Conservation (phyloP, 176 grass and related monocot genomes). For the Eleusine coracana region DNA sequence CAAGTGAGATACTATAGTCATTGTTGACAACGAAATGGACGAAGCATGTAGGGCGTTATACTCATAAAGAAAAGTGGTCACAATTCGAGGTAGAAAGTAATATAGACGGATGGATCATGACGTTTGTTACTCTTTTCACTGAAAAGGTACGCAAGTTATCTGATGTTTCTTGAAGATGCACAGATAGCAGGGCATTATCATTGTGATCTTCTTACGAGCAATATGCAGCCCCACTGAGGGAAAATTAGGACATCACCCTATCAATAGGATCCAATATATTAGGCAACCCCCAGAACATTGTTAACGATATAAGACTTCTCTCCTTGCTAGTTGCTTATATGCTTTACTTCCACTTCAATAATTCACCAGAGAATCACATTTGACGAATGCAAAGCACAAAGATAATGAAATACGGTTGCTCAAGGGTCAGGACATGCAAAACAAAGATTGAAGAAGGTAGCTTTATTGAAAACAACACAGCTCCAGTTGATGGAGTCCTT, state of each 20-base stretch:
- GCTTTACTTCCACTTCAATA: background rate
- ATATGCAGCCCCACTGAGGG: background rate
- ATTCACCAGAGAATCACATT: background rate
- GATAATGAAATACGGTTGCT: background rate
- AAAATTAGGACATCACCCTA: background rate
- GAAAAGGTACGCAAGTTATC: background rate
- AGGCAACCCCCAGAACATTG: too few relatives aligned
- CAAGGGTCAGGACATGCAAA: background rate
- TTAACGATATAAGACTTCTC: too few relatives aligned
- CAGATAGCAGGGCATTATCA: background rate
- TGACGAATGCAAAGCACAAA: background rate
- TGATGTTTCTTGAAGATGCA: background rate
- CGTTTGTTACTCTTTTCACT: background rate
- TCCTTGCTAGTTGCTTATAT: too few relatives aligned
- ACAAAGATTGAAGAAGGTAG: background rate
- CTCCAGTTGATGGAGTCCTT: conserved; percentile 29
- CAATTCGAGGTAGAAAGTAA: background rate
- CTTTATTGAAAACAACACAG: conserved; percentile 4
- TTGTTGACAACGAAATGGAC: background rate
- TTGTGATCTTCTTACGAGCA: background rate
- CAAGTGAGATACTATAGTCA: background rate
- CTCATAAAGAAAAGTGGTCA: too few relatives aligned
- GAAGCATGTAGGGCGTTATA: background rate
- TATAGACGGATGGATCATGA: background rate
- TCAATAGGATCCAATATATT: background rate